Evolutionary conservation across 257 asterid species (phyloP).

Genomic region (Paulownia fortunei): DNA sequence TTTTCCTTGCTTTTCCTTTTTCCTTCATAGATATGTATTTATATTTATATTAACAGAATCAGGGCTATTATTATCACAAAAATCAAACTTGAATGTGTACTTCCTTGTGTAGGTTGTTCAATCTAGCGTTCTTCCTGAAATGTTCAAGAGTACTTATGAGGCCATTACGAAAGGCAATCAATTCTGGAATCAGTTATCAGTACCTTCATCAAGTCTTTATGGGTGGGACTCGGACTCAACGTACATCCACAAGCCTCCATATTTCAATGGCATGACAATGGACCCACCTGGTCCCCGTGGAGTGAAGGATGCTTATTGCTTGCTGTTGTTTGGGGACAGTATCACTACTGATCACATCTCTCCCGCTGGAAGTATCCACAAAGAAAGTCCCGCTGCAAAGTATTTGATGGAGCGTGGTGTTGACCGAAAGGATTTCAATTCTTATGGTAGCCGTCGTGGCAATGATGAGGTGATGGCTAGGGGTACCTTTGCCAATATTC

Average conservation of each 20-base stretch:
- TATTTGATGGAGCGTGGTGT: conserved; percentile 85
- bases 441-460: conserved; percentile 97
- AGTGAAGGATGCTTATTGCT: conserved; percentile 89
- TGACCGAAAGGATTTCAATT: conserved; percentile 87
- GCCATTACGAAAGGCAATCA: conserved; percentile 88
- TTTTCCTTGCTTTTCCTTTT: neutral
- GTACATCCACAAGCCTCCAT: conserved; percentile 95
- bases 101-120: conserved; percentile 71
- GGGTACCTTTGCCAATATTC: conserved; percentile 93
- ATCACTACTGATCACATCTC: conserved; percentile 96
- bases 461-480: conserved; percentile 97
- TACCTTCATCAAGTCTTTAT: conserved; percentile 79
- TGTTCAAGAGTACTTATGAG: conserved; percentile 91
- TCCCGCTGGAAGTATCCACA: conserved; percentile 96
- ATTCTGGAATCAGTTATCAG: conserved; percentile 78
- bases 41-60: neutral
- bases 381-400: conserved; percentile 93
- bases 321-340: conserved; percentile 89
- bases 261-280: conserved; percentile 81
- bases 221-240: conserved; percentile 85
- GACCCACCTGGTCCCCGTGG: conserved; percentile 86
- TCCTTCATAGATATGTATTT: neutral
- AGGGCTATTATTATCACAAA: neutral
- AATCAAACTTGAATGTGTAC: neutral
- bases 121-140: conserved; percentile 92